A percentile compares a stretch with the other conserved stretches of the same genome.
Conservation (phyloP, 2,329 filamentous ascomycete species). For the Epichloe bromicola region DNA sequence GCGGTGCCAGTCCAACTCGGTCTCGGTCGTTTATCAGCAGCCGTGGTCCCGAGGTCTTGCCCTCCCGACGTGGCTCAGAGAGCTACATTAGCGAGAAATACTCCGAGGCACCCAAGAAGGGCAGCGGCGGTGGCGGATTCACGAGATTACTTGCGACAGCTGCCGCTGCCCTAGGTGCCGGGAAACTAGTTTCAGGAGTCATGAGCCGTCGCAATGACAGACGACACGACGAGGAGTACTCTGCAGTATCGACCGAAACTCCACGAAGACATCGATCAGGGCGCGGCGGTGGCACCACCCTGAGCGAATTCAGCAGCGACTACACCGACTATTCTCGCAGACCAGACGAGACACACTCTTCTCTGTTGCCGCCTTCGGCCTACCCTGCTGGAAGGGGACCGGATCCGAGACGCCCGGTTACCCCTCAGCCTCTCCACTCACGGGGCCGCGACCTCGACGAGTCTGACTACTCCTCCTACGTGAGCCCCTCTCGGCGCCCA, state of each 20-base stretch:
- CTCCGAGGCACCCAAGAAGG: slow-evolving; percentile 32
- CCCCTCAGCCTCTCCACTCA: slow-evolving; percentile 34
- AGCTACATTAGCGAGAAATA: slow-evolving; percentile 57
- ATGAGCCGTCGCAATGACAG: slow-evolving; percentile 38
- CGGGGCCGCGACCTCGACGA: slow-evolving; percentile 33
- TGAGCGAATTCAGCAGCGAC: slow-evolving; percentile 41
- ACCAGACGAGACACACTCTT: slow-evolving; percentile 20
- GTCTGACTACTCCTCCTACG: slow-evolving; percentile 47
- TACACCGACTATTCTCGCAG: slow-evolving; percentile 22
- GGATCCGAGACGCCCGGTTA: slow-evolving; percentile 27
- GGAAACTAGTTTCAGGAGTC: slow-evolving; percentile 45
- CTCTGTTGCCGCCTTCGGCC: slow-evolving; percentile 34
- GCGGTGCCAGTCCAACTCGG: slow-evolving; percentile 28
- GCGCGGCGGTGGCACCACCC: slow-evolving; percentile 22
- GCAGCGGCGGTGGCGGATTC: slow-evolving; percentile 36
- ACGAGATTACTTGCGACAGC: slow-evolving; percentile 47
- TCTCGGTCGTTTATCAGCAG: slow-evolving; percentile 23
- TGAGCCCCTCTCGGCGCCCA: slow-evolving; percentile 48
- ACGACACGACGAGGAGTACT: slow-evolving; percentile 44
- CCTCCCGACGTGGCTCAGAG: slow-evolving; percentile 38
- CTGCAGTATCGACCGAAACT: slow-evolving; percentile 48
- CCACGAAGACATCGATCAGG: slow-evolving; percentile 34
- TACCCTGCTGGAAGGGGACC: slow-evolving; percentile 28
- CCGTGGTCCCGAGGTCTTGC: slow-evolving; percentile 34
- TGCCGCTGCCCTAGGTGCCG: slow-evolving; percentile 49